Conservation (phyloP, 345 rosid species). For the Lepidium africanum region DNA sequence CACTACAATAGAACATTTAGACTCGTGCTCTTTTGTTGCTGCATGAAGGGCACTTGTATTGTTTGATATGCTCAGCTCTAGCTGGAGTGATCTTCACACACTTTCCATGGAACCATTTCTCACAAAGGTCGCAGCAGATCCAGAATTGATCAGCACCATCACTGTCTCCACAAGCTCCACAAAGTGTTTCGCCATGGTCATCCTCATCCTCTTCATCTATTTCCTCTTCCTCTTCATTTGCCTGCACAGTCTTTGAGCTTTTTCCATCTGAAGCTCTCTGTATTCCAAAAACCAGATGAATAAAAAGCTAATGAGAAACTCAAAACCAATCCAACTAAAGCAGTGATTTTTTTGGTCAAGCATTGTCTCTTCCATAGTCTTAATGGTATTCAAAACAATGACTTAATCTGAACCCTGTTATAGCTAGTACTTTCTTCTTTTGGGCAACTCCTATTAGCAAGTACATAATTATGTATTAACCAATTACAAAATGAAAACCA, state of each 20-base stretch:
- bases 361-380: not conserved
- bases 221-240: slow-evolving; percentile 45
- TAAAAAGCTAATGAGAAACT: not conserved
- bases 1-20: slow-evolving; percentile 26
- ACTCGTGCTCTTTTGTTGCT: slow-evolving; percentile 65
- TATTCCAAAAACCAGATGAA: not conserved
- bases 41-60: slow-evolving; percentile 82
- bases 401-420: not conserved
- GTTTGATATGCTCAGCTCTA: slow-evolving; percentile 77
- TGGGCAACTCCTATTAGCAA: too few species aligned
- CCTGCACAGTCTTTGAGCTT: slow-evolving; percentile 31
- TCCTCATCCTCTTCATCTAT: slow-evolving; percentile 39
- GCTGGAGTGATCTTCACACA: slow-evolving; percentile 86
- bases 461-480: not conserved
- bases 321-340: not conserved
- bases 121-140: slow-evolving; percentile 78
- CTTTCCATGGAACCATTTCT: slow-evolving; percentile 82
- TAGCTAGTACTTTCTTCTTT: too few species aligned
- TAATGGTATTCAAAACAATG: not conserved
- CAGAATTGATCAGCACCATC: slow-evolving; percentile 74
- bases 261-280: slow-evolving; percentile 54
- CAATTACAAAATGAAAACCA: not conserved
- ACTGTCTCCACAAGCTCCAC: slow-evolving; percentile 81
- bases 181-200: slow-evolving; percentile 61
- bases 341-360: not conserved